Conservation (phyloP, 2,329 filamentous ascomycete genomes). For the Pseudocercospora crystallina region DNA sequence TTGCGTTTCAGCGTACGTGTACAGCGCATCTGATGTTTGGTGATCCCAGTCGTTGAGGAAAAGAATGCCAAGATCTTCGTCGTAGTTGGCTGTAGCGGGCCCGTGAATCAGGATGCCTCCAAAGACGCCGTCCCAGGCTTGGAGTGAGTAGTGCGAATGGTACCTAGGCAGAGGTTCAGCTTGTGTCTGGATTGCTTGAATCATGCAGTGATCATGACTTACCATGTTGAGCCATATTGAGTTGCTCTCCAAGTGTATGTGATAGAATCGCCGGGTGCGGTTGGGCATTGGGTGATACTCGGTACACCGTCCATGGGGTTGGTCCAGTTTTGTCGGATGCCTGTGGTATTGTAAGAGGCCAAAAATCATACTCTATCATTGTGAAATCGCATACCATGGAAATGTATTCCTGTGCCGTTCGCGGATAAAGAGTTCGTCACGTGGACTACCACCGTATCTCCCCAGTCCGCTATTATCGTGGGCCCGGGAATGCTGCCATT, state of each 20-base stretch:
- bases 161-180: conserved; percentile 37
- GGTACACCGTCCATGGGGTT: conserved; percentile 53
- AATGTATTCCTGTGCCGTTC: conserved; percentile 54
- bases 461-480: conserved; percentile 46
- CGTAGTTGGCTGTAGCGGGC: conserved; percentile 39
- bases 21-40: conserved; percentile 29
- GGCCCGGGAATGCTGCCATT: conserved; percentile 51
- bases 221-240: conserved; percentile 31
- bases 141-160: conserved; percentile 44
- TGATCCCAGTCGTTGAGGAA: conserved; percentile 43
- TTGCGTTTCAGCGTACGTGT: conserved; percentile 25
- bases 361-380: too few relatives aligned
- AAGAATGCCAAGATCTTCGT: conserved; percentile 40
- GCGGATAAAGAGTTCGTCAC: conserved; percentile 39
- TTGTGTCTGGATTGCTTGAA: neutral
- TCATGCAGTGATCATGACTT: neutral
- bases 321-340: conserved; percentile 51
- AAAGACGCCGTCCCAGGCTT: conserved; percentile 42
- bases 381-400: conserved; percentile 38
- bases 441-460: conserved; percentile 28
- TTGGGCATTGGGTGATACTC: conserved; percentile 64
- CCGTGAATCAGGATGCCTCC: conserved; percentile 42
- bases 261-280: conserved; percentile 55
- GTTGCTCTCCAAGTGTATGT: conserved; percentile 42
- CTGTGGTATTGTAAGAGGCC: neutral